These are phyloP conservation scores for Plenodomus tracheiphilus DNA, from an alignment of 2,329 filamentous ascomycete genomes.

Conservation along the genomic window DNA sequence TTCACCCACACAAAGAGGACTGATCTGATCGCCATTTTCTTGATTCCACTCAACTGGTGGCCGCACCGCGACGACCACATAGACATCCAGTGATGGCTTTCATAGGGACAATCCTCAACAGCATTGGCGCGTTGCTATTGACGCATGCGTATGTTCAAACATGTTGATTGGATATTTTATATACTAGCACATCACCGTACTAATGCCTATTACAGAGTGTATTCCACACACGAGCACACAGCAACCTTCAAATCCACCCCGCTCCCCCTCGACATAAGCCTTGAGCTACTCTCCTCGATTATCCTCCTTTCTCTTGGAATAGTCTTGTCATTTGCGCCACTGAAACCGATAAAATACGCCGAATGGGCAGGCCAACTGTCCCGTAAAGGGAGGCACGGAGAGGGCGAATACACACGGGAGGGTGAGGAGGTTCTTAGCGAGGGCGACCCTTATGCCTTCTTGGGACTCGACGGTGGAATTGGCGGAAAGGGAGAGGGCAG, in stretches of 20 bases:
- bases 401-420: slow-evolving; percentile 60
- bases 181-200: slow-evolving; percentile 8
- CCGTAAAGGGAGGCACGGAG: slow-evolving; percentile 67
- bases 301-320: slow-evolving; percentile 81
- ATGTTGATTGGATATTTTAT: neutral
- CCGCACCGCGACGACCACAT: neutral
- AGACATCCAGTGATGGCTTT: slow-evolving; percentile 62
- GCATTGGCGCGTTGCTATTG: slow-evolving; percentile 76
- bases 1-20: neutral
- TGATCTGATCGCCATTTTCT: neutral
- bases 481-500: slow-evolving; percentile 69
- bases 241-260: slow-evolving; percentile 61
- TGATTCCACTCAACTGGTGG: neutral
- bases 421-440: slow-evolving; percentile 66
- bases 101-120: slow-evolving; percentile 70
- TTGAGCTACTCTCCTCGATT: slow-evolving; percentile 82
- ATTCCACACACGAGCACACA: slow-evolving; percentile 93
- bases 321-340: slow-evolving; percentile 72
- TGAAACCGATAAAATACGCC: slow-evolving; percentile 84
- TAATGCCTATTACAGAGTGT: slow-evolving; percentile 66
- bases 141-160: slow-evolving; percentile 78
- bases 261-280: slow-evolving; percentile 81
- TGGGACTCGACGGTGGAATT: slow-evolving; percentile 57
- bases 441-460: slow-evolving; percentile 76
- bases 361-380: slow-evolving; percentile 85